Evolutionary conservation across 768 basidiomycete genomes (phyloP).

Genomic region (Termitomyces sp.): DNA sequence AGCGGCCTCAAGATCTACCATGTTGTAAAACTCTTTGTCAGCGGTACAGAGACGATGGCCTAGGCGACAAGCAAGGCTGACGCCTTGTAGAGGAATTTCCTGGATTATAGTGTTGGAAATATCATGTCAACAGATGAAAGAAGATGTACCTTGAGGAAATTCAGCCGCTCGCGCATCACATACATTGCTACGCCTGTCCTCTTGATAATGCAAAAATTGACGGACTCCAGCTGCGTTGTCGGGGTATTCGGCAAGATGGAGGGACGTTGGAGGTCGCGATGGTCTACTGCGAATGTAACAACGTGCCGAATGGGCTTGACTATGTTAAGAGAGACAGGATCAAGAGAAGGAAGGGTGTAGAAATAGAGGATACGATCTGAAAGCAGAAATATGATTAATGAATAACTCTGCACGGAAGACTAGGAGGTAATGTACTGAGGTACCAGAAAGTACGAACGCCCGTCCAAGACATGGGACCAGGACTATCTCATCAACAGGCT

Average conservation of each 20-base stretch:
- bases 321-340: conserved; percentile 50
- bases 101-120: conserved; percentile 19
- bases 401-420: conserved; percentile 7
- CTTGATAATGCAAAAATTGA: conserved; percentile 75
- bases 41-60: conserved; percentile 70
- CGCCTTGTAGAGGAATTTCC: conserved; percentile 71
- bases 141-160: conserved; percentile 49
- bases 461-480: conserved; percentile 73
- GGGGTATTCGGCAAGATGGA: conserved; percentile 35
- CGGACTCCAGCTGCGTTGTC: conserved; percentile 36
- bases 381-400: background rate
- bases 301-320: conserved; percentile 82
- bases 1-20: conserved; percentile 73
- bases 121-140: background rate
- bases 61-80: conserved; percentile 53
- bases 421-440: conserved; percentile 16
- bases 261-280: conserved; percentile 56
- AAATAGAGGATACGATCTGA: conserved; percentile 67
- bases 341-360: conserved; percentile 76
- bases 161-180: conserved; percentile 57
- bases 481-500: conserved; percentile 76
- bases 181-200: conserved; percentile 59
- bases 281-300: conserved; percentile 77
- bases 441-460: conserved; percentile 74
- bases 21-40: conserved; percentile 65